phyloP scores from a whole-genome alignment of 2,329 filamentous ascomycete species.

The Dichotomopilus funicola region DNA sequence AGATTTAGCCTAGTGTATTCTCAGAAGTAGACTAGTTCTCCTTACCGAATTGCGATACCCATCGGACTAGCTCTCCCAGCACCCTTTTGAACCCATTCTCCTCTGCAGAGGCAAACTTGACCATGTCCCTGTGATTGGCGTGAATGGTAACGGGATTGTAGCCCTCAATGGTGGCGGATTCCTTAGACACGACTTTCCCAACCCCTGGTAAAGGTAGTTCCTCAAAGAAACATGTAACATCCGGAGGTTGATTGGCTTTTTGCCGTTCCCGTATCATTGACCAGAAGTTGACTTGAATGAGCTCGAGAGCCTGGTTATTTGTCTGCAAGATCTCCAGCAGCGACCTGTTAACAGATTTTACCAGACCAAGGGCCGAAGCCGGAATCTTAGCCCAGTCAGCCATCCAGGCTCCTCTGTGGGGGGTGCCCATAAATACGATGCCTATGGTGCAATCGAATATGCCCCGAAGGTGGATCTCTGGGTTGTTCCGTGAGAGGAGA shows the following conservation, averaged over 20 bases:
- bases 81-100: constrained; percentile 28
- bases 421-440: constrained; percentile 35
- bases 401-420: constrained; percentile 30
- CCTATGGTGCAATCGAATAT: constrained; percentile 27
- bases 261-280: constrained; percentile 24
- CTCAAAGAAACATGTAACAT: constrained; percentile 33
- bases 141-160: constrained; percentile 27
- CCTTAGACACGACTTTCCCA: constrained; percentile 25
- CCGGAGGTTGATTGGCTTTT: constrained; percentile 14
- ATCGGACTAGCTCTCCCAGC: constrained; percentile 20
- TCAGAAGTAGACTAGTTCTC: not conserved
- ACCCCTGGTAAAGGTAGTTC: constrained; percentile 26
- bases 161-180: constrained; percentile 28
- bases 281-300: constrained; percentile 24
- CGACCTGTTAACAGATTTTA: constrained; percentile 29
- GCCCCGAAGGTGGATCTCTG: constrained; percentile 25
- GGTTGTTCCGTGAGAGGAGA: constrained; percentile 27
- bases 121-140: constrained; percentile 30
- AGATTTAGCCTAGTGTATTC: constrained; percentile 11
- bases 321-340: constrained; percentile 27
- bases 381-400: constrained; percentile 31
- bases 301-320: constrained; percentile 25
- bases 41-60: constrained; percentile 6
- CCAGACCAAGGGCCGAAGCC: constrained; percentile 24
- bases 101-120: constrained; percentile 26